Evolutionary conservation across 208 protist species (phyloP), one percentile per base, ranked within the genome.

Genomic region (Hexamita inflata): DNA sequence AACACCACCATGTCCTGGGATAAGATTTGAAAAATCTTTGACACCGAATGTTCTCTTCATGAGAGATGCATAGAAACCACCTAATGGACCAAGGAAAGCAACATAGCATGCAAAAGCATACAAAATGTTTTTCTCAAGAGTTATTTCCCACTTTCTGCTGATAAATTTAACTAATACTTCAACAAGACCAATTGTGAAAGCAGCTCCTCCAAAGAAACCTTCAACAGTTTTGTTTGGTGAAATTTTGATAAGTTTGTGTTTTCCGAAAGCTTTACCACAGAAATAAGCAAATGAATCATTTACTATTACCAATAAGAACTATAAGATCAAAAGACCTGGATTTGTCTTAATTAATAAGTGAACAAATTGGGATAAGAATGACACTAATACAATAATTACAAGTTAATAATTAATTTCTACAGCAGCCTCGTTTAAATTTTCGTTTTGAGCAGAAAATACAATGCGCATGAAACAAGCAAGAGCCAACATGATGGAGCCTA

Each of bases 1-100:
- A 73, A 97, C 91, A 40, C 94, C 94, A 58, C 94, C 94, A 79
- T 98, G 94, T 15, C 94, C 94, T 26, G 94, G 94, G 77, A 98
- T 95, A 32, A 94, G 79, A 53, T 92, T 87, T 53, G 89, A 91
- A 87, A 97, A 97, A 84, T 98, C 94, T 81, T 97, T 97, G 34
- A 97, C 85, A 53, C 93, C 90, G 76, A 94, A 95, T 0, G 93
- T 92, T 19, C 94, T 90, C 82, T 98, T 98, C 39, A 97, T 80
- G 7, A 91, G 93, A 42, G 89, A 94, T 7, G 92, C 94, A 81
- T 96, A 96, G 85, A 98, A 96, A 30, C 94, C 94, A 40, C 94
- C 94, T 85, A 97, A 96, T 28, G 94, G 94, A 0, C 93, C 93
- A 40, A 97, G 77, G 1, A 96, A 77, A 34, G 92, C 94, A 4